Percentiles rank a stretch among this genome's conserved stretches.
Conservation (phyloP, 345 rosid genomes). For the Crucihimalaya himalaica region DNA sequence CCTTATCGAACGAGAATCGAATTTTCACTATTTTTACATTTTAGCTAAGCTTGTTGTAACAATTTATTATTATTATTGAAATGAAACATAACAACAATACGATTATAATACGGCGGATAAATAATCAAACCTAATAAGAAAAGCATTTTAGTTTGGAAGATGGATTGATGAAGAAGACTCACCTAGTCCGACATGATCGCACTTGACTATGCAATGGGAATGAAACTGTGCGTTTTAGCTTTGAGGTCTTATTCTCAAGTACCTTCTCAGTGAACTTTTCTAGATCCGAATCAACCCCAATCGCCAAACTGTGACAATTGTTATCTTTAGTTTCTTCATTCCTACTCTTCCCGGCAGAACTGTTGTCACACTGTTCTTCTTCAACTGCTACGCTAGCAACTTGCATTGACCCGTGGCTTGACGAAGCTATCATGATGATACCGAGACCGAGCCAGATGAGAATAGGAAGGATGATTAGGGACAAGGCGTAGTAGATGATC, state of each 20-base stretch:
- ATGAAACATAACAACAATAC: background rate
- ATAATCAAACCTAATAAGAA: background rate
- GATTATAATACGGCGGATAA: background rate
- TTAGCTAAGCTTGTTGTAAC: background rate
- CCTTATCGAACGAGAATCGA: background rate
- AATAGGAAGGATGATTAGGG: background rate
- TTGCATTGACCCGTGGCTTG: background rate
- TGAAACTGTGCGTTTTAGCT: constrained; percentile 27
- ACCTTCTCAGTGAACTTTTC: background rate
- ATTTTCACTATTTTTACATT: background rate
- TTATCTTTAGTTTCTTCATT: background rate
- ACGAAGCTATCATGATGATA: background rate
- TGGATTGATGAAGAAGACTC: constrained; percentile 10
- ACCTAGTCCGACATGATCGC: constrained; percentile 27
- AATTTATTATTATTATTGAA: background rate
- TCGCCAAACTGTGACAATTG: constrained; percentile 9
- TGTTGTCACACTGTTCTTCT: background rate
- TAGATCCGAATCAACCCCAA: background rate
- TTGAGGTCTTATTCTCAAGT: background rate
- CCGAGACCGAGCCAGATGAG: constrained; percentile 16
- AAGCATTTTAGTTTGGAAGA: background rate
- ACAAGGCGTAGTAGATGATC: constrained; percentile 30
- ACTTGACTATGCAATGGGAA: constrained; percentile 19
- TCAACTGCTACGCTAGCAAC: background rate
- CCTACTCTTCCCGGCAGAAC: background rate